These are phyloP conservation scores for Populus deltoides DNA, from an alignment of 345 rosid species.

Conservation along the genomic window DNA sequence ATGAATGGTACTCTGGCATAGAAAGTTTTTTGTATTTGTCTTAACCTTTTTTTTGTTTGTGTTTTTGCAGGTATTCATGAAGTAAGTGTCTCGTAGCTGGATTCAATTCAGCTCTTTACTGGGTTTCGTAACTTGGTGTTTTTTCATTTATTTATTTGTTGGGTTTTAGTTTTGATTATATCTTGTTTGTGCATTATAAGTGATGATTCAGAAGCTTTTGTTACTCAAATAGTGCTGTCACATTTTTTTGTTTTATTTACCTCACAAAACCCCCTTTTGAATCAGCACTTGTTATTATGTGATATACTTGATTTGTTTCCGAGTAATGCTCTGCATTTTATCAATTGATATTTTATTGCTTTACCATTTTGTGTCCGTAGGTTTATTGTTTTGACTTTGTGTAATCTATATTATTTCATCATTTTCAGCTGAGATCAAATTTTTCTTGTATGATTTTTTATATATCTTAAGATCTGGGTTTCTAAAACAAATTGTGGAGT, in stretches of 20 bases:
- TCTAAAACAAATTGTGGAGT: neutral
- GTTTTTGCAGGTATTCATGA: slow-evolving; percentile 89
- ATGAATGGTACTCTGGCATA: neutral
- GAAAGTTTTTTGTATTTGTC: neutral
- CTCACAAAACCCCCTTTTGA: neutral
- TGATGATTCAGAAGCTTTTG: too few species aligned
- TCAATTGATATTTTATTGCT: neutral
- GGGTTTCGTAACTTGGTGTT: neutral
- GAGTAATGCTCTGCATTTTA: neutral
- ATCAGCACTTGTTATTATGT: neutral
- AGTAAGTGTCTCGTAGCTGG: slow-evolving; percentile 62
- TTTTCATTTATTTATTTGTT: too few species aligned
- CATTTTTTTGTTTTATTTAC: neutral
- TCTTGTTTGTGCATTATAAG: too few species aligned
- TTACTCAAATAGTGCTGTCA: neutral
- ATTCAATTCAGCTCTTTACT: neutral
- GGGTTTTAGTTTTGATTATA: too few species aligned
- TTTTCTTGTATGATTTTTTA: neutral
- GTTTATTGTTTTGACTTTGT: neutral
- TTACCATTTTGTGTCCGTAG: neutral
- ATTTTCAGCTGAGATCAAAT: neutral
- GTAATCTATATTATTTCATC: neutral
- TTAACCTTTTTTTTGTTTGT: neutral
- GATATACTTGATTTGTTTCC: neutral
- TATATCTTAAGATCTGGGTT: neutral